A percentile compares a stretch with the other conserved stretches of the same genome.
These are phyloP conservation scores for Dendryphion nanum DNA, from an alignment of 2,329 filamentous ascomycete genomes.

Conservation along the genomic window DNA sequence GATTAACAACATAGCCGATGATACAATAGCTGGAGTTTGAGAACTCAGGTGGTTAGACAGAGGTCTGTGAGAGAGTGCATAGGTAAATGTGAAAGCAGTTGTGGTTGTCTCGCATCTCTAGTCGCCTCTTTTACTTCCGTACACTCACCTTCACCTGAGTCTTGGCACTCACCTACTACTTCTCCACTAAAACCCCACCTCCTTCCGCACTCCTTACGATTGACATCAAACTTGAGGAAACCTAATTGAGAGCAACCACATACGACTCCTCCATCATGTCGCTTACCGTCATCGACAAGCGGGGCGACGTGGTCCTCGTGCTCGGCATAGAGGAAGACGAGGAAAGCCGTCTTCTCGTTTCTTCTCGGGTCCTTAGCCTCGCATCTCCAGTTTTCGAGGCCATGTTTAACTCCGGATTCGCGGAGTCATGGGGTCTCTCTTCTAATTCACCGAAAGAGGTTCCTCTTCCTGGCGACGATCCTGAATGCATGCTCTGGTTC, in stretches of 20 bases:
- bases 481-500: slow-evolving; percentile 4
- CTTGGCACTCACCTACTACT: too few species aligned
- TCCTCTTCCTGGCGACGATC: slow-evolving; percentile 12
- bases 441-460: slow-evolving; percentile 3
- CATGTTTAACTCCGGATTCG: slow-evolving; percentile 7
- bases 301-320: slow-evolving; percentile 10
- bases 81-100: too few species aligned
- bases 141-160: too few species aligned
- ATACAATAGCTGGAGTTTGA: too few species aligned
- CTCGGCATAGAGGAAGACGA: slow-evolving; percentile 3
- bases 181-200: too few species aligned
- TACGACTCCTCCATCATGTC: too few species aligned
- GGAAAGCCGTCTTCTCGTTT: slow-evolving; percentile 4
- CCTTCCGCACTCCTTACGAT: slow-evolving; percentile 1
- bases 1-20: too few species aligned
- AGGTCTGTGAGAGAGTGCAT: too few species aligned
- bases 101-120: too few species aligned
- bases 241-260: not conserved
- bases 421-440: slow-evolving; percentile 8
- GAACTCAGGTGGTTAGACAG: too few species aligned
- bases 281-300: slow-evolving; percentile 4
- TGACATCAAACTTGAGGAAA: too few species aligned
- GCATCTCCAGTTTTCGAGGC: slow-evolving; percentile 11
- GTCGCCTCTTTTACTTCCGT: too few species aligned
- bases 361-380: slow-evolving; percentile 5